Evolutionary conservation across 2,329 filamentous ascomycete genomes (phyloP), one percentile per base, ranked within the genome.

Genomic region (Dendrostoma leiphaemia): DNA sequence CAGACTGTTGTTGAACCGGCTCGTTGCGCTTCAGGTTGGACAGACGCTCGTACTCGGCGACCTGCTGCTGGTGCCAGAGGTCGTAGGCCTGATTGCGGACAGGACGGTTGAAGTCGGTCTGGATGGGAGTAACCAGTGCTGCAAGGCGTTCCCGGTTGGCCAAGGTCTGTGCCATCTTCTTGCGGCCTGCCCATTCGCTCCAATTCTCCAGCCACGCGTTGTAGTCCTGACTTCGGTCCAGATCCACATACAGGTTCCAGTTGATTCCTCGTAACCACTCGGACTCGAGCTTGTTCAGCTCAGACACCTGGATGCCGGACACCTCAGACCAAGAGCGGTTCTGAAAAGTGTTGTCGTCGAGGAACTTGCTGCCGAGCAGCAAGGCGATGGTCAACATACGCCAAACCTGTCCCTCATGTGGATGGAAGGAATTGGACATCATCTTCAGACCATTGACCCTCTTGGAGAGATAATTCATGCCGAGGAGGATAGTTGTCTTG

Each of bases 341-440:
- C 79, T 96, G 92, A 73, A 97, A 97, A 6, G 92, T 97, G 74
- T 96, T 96, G 78, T 96, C 92, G 66, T 97, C 92, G 61, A 96
- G 78, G 66, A 96, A 97, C 75, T 97, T 97, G 83, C 91, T 96
- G 57, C 91, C 92, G 50, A 97, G 79, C 48, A 97, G 81, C 54
- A 97, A 76, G 7, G 89, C 85, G 34, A 93, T 88, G 6, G 91
- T 96, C 60, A 96, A 80, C 75, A 95, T 87, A 57, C 91, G 88
- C 80, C 93, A 96, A 51, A 95, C 82, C 67, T 94, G 86, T 40
- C 87, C 88, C 62, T 85, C 82, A 51, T 77, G 82, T 37, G 81
- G 75, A 58, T 75, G 78, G 64, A 82, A 85, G 34, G 81, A 75
- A 19, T 26, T 28, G 9, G 75, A 76, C 34, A 65, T 74, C 53